phyloP scores from a whole-genome alignment of 768 basidiomycete species.

The Saitozyma sp. region DNA sequence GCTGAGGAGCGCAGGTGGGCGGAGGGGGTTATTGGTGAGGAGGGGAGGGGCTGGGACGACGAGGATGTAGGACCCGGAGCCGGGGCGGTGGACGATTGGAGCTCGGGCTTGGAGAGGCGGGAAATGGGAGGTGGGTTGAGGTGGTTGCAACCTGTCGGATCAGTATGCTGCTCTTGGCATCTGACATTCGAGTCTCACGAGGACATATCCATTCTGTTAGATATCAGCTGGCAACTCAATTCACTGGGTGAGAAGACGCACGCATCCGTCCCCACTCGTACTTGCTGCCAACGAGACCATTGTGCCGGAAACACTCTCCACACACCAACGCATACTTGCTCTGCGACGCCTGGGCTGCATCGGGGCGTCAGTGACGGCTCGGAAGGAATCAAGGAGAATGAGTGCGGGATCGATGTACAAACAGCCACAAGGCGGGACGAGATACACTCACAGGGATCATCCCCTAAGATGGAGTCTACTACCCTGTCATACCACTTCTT shows the following conservation, averaged over 20 bases:
- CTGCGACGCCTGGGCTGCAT: constrained; percentile 44
- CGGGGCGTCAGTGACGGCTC: not conserved
- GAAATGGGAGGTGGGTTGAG: constrained; percentile 45
- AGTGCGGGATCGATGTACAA: not conserved
- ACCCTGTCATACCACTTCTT: constrained; percentile 51
- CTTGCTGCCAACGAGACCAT: constrained; percentile 50
- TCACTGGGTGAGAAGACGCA: constrained; percentile 23
- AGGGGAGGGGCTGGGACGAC: constrained; percentile 3
- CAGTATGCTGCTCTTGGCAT: not conserved
- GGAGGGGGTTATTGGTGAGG: constrained; percentile 15
- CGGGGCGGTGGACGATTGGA: not conserved
- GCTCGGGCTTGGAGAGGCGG: constrained; percentile 2
- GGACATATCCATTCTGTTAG: constrained; percentile 44
- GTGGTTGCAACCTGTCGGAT: constrained; percentile 43
- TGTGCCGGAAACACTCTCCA: constrained; percentile 51
- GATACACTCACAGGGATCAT: constrained; percentile 47
- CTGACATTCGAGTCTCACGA: constrained; percentile 15
- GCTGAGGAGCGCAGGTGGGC: constrained; percentile 15
- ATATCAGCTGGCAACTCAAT: constrained; percentile 1
- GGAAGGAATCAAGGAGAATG: not conserved
- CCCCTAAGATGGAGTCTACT: constrained; percentile 42
- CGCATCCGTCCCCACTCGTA: constrained; percentile 52
- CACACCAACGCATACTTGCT: constrained; percentile 52
- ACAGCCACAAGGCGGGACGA: not conserved
- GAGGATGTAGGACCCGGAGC: not conserved